Base-by-base conservation (phyloP, 139 green algal genomes). In the Chlamydomonas incerta region DNA sequence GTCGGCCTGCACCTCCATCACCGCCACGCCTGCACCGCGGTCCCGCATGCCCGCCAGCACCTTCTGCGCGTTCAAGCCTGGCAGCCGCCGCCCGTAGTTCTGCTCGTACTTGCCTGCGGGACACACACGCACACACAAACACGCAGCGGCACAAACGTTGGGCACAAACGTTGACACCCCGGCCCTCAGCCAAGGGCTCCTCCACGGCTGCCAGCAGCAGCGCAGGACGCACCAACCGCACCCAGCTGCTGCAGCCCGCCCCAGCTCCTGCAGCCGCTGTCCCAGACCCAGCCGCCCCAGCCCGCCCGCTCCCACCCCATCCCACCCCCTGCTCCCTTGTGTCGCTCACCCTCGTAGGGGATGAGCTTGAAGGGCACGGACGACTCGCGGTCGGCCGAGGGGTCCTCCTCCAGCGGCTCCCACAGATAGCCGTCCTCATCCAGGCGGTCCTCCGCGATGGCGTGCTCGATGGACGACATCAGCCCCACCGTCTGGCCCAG, bases 21-120 rank as follows among this genome's bases (percentile, higher is more conserved):
- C 92, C 24, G 85, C 88, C 28, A 89, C 89, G 29, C 85, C 85
- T 0, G 91, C 97, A 14, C 95, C 97, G 14, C 96, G 88, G 86
- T 99, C 95, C 13, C 91, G 84, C 90, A 98, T 97, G 31, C 93
- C 93, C 15, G 95, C 95, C 60, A 98, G 88, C 63, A 98, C 57
- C 87, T 96, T 95, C 85, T 98, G 90, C 37, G 94, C 83, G 26
- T 89, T 72, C 21, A 92, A 46, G 13, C 89, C 86, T 0, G 69
- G 67, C 55, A 74, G 14, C 58, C 23, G 23, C 31, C 72, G 26
- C 18, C 63, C 33, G 73, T 81, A 75, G 46, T 60, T 10, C 76
- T 80, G 62, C 26, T 58, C 34, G 72, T 88, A 91, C 66, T 86
- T 87, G 37, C 82, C 75, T 88, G 87, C 68, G 66, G n/a, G n/a